Evolutionary conservation across 208 protist genomes (phyloP).

Genomic region (Trypanosoma avium): DNA sequence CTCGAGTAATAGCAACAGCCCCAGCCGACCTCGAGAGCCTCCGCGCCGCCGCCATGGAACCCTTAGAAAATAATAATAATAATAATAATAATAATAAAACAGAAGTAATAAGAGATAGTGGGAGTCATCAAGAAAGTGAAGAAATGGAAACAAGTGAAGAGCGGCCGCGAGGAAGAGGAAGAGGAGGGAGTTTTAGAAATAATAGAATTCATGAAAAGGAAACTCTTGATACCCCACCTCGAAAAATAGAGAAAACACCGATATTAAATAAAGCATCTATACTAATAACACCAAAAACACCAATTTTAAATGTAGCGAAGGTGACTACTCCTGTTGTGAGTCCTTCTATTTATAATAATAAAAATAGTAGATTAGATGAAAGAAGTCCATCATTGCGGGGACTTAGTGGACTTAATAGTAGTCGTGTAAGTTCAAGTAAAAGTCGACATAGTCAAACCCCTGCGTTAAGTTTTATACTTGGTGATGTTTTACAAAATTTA

Average conservation of each 20-base stretch:
- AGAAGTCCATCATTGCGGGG: not conserved
- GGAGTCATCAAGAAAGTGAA: too few species aligned
- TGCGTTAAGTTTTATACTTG: slow-evolving; percentile 13
- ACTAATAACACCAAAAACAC: too few species aligned
- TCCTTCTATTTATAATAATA: too few species aligned
- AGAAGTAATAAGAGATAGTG: not conserved
- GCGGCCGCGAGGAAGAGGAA: too few species aligned
- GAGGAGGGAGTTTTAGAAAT: too few species aligned
- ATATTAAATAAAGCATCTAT: not conserved
- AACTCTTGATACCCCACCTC: too few species aligned
- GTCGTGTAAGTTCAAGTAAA: not conserved
- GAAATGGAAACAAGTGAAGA: too few species aligned
- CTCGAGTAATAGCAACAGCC: not conserved
- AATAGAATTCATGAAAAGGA: too few species aligned
- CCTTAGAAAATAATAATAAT: not conserved
- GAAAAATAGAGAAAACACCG: not conserved
- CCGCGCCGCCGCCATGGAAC: slow-evolving; percentile 1
- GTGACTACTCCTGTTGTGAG: too few species aligned
- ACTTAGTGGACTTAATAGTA: slow-evolving; percentile 8
- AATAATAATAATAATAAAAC: not conserved
- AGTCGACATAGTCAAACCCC: not conserved
- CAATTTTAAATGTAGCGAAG: too few species aligned
- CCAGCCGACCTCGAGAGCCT: slow-evolving; percentile 17
- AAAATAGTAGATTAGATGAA: not conserved
- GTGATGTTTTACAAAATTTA: not conserved